Evolutionary conservation across 1,284 basidiomycete species (phyloP).

Genomic region (Sphaerobolus stellatus): DNA sequence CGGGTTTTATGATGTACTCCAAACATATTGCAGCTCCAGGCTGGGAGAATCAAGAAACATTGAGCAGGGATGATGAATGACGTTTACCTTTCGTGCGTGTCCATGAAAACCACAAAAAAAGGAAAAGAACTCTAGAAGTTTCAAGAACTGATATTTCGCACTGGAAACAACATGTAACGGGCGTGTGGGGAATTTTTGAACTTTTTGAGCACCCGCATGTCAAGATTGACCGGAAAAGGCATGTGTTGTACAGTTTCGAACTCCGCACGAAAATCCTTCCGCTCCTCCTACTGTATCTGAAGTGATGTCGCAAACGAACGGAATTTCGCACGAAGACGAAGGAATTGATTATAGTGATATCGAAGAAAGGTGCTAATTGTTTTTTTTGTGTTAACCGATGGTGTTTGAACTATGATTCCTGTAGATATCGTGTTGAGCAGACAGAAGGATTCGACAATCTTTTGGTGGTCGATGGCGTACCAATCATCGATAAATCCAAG

Average conservation of each 20-base stretch:
- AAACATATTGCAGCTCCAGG: too few relatives aligned
- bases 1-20: too few relatives aligned
- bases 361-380: conserved; percentile 73
- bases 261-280: background rate
- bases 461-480: conserved; percentile 84
- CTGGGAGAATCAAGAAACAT: too few relatives aligned
- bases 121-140: too few relatives aligned
- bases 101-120: too few relatives aligned
- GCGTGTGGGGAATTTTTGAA: too few relatives aligned
- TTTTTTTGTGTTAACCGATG: conserved; percentile 9
- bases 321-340: conserved; percentile 46
- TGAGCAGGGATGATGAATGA: too few relatives aligned
- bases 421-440: conserved; percentile 78
- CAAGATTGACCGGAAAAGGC: background rate
- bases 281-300: conserved; percentile 2
- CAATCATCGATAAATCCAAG: conserved; percentile 82
- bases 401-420: background rate
- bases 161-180: too few relatives aligned
- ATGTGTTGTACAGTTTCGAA: background rate
- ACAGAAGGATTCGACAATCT: conserved; percentile 87
- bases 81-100: too few relatives aligned
- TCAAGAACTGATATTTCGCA: too few relatives aligned
- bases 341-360: conserved; percentile 94
- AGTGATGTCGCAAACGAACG: conserved; percentile 13
- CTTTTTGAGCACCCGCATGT: too few relatives aligned